Evolutionary conservation across 2,329 filamentous ascomycete genomes (phyloP).

Genomic region (Hypoxylon sp.): DNA sequence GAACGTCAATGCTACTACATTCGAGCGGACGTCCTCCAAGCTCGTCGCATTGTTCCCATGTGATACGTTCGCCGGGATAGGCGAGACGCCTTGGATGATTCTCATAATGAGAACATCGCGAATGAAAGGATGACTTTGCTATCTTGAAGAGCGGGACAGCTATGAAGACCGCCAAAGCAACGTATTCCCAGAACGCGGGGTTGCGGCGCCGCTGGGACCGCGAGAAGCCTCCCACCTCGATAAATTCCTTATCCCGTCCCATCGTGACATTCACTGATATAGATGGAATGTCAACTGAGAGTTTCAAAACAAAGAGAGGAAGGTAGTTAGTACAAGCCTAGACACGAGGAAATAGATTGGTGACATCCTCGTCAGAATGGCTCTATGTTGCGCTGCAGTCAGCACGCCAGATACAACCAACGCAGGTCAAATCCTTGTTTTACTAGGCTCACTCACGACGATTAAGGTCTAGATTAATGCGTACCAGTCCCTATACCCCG

Average conservation of each 20-base stretch:
- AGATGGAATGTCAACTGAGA: neutral
- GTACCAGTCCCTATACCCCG: too few species aligned
- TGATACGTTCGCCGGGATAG: slow-evolving; percentile 57
- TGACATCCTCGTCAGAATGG: neutral
- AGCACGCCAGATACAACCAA: slow-evolving; percentile 7
- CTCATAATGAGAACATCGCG: slow-evolving; percentile 2
- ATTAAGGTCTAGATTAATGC: neutral
- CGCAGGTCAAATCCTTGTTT: neutral
- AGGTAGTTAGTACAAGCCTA: neutral
- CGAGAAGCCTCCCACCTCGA: neutral
- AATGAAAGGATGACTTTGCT: neutral
- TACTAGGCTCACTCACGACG: neutral
- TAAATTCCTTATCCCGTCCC: slow-evolving; percentile 1
- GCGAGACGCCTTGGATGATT: slow-evolving; percentile 9
- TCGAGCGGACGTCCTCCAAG: slow-evolving; percentile 58
- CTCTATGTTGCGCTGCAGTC: slow-evolving; percentile 14
- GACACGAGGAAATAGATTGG: neutral
- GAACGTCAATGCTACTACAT: slow-evolving; percentile 62
- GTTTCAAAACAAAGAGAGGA: neutral
- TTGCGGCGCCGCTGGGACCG: slow-evolving; percentile 1
- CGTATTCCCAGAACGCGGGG: slow-evolving; percentile 12
- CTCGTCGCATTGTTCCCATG: slow-evolving; percentile 59
- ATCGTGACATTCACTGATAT: neutral
- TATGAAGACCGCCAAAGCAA: slow-evolving; percentile 3
- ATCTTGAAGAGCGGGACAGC: slow-evolving; percentile 15